Evolutionary conservation across 441 rosid species (phyloP).

Genomic region (Adansonia madagascariensis): DNA sequence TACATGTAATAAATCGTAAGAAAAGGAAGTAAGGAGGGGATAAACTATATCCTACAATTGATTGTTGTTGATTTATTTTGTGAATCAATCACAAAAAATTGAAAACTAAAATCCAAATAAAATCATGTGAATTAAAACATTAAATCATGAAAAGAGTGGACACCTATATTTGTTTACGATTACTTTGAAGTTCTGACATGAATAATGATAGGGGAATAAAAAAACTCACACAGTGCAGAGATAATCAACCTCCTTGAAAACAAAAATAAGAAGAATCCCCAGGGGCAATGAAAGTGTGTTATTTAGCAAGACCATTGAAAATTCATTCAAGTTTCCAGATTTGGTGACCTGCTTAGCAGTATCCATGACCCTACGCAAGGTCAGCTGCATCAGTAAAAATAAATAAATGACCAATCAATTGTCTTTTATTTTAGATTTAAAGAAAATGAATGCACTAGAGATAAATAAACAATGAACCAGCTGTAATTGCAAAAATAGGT

Average conservation of each 20-base stretch:
- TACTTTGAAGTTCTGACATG: neutral
- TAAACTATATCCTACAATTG: neutral
- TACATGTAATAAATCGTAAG: too few species aligned
- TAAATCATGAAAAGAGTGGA: neutral
- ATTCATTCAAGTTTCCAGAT: slow-evolving; percentile 92
- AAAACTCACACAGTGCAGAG: slow-evolving; percentile 71
- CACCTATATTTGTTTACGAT: neutral
- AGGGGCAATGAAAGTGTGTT: slow-evolving; percentile 90
- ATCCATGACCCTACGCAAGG: slow-evolving; percentile 93
- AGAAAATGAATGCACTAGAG: neutral
- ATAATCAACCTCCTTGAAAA: slow-evolving; percentile 89
- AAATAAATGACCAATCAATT: slow-evolving; percentile 17
- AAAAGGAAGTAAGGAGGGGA: neutral
- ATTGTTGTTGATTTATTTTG: neutral
- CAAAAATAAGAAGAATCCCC: slow-evolving; percentile 71
- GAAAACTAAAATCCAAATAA: neutral
- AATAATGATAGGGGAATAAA: slow-evolving; percentile 4
- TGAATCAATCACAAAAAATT: neutral
- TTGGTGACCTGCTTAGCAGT: slow-evolving; percentile 90
- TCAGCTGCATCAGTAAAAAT: slow-evolving; percentile 63
- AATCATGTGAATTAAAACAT: neutral
- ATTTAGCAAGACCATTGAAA: slow-evolving; percentile 96
- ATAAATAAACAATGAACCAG: neutral
- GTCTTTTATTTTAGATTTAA: neutral
- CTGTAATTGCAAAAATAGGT: neutral